phyloP scores from a whole-genome alignment of 1,139 yeast genomes.

The Keqinozyma sinolaborantium region DNA sequence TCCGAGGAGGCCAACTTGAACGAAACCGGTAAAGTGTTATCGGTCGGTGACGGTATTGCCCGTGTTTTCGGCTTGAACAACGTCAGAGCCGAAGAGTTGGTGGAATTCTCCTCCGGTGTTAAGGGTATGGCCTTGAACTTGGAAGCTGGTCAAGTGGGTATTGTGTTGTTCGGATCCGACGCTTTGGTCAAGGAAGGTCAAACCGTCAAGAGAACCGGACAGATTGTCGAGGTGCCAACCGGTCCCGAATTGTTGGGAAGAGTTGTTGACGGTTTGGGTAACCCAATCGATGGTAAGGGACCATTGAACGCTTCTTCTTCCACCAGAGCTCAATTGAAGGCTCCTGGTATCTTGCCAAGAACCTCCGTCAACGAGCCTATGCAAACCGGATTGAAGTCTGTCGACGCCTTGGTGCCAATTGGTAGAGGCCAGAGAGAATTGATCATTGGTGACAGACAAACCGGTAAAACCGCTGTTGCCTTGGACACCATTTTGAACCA shows the following conservation, averaged over 20 bases:
- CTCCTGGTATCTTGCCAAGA: slow-evolving; percentile 99
- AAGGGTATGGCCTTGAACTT: slow-evolving; percentile 99
- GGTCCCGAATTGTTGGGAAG: slow-evolving; percentile 99
- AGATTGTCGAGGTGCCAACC: slow-evolving; percentile 98
- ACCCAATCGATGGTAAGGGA: slow-evolving; percentile 99
- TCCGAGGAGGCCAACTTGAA: slow-evolving; percentile 96
- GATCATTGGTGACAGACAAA: slow-evolving; percentile 99
- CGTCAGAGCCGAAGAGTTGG: slow-evolving; percentile 99
- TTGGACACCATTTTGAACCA: slow-evolving; percentile 97
- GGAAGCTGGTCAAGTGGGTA: slow-evolving; percentile 99
- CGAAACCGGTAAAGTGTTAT: slow-evolving; percentile 99
- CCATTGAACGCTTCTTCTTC: slow-evolving; percentile 85
- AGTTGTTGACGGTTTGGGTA: slow-evolving; percentile 99
- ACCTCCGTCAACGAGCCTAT: slow-evolving; percentile 98
- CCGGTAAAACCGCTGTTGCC: slow-evolving; percentile 99
- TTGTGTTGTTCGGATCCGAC: slow-evolving; percentile 99
- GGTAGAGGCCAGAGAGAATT: slow-evolving; percentile 99
- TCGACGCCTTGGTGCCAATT: slow-evolving; percentile 97
- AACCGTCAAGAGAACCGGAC: slow-evolving; percentile 99
- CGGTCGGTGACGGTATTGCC: slow-evolving; percentile 99
- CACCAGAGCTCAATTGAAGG: slow-evolving; percentile 98
- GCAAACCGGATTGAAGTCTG: slow-evolving; percentile 99
- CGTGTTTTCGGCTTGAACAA: slow-evolving; percentile 99
- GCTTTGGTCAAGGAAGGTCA: slow-evolving; percentile 99
- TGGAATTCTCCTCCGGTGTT: slow-evolving; percentile 98